phyloP scores from a whole-genome alignment of 768 basidiomycete species.

The Hysterangium stoloniferum region DNA sequence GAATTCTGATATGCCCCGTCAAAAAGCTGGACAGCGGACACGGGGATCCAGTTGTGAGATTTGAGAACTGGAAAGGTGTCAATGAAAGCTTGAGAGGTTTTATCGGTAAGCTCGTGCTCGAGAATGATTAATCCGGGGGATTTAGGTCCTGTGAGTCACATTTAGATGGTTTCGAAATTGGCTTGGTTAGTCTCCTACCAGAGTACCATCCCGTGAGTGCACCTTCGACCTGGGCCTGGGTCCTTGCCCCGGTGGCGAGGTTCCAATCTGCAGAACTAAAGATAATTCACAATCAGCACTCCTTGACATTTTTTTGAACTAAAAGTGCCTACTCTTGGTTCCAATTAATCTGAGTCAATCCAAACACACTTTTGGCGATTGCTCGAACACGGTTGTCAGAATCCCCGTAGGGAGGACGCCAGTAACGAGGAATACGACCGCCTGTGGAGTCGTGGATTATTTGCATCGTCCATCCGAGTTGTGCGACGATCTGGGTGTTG shows the following conservation, averaged over 20 bases:
- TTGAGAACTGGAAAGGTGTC: conserved; percentile 54
- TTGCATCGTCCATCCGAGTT: conserved; percentile 77
- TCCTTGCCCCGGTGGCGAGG: conserved; percentile 39
- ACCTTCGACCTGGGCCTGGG: conserved; percentile 35
- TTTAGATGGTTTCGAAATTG: background rate
- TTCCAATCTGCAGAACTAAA: conserved; percentile 72
- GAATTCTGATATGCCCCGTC: conserved; percentile 12
- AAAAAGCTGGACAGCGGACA: conserved; percentile 39
- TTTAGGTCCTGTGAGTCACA: conserved; percentile 45
- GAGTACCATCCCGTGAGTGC: conserved; percentile 51
- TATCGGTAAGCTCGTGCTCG: conserved; percentile 70
- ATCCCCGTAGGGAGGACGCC: conserved; percentile 88
- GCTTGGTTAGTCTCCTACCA: no score
- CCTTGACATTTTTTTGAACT: no score
- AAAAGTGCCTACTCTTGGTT: conserved; percentile 63
- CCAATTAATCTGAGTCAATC: conserved; percentile 77
- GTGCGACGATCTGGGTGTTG: conserved; percentile 60
- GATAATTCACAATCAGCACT: background rate
- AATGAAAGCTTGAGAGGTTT: conserved; percentile 60
- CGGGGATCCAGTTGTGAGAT: conserved; percentile 62
- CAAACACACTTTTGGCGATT: conserved; percentile 83
- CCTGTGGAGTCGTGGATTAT: conserved; percentile 75
- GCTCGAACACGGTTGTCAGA: conserved; percentile 75
- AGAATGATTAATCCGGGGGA: conserved; percentile 71
- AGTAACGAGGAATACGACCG: conserved; percentile 62